Conservation (phyloP, 1,284 basidiomycete genomes). For the Trametes hirsuta region DNA sequence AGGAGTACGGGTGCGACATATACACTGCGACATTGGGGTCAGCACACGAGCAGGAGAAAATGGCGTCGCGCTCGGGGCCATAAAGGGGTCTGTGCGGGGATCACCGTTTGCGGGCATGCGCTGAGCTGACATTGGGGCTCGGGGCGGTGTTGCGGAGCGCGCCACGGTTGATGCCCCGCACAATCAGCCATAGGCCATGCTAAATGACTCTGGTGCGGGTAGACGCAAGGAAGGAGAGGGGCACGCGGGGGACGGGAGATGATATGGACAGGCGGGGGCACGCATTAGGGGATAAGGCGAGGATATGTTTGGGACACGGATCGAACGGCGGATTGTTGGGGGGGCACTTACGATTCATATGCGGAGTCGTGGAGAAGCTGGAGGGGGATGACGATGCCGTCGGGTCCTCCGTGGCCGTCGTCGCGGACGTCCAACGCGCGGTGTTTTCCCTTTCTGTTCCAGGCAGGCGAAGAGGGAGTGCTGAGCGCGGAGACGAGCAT, state of each 20-base stretch:
- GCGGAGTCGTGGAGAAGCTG: constrained; percentile 51
- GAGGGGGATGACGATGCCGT: constrained; percentile 56
- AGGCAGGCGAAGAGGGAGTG: constrained; percentile 7
- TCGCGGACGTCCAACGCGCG: constrained; percentile 6
- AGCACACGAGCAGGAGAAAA: not conserved
- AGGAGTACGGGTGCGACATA: constrained; percentile 62
- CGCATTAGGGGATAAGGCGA: not conserved
- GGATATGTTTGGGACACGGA: too few species aligned
- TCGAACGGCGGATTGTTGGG: too few species aligned
- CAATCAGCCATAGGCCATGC: too few species aligned
- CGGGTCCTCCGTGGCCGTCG: constrained; percentile 44
- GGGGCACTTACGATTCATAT: constrained; percentile 54
- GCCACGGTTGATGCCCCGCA: too few species aligned
- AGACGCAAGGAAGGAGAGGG: not conserved
- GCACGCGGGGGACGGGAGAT: not conserved
- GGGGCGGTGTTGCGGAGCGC: too few species aligned
- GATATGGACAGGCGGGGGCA: not conserved
- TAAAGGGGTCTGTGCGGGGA: not conserved
- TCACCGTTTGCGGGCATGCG: too few species aligned
- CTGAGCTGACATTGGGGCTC: too few species aligned
- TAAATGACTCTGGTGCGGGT: too few species aligned
- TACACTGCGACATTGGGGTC: constrained; percentile 42
- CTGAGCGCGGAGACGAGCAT: constrained; percentile 10
- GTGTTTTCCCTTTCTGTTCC: constrained; percentile 22
- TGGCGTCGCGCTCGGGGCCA: not conserved